Conservation (phyloP, 192 early-diverging fungal genomes). For the Thamnidium elegans region DNA sequence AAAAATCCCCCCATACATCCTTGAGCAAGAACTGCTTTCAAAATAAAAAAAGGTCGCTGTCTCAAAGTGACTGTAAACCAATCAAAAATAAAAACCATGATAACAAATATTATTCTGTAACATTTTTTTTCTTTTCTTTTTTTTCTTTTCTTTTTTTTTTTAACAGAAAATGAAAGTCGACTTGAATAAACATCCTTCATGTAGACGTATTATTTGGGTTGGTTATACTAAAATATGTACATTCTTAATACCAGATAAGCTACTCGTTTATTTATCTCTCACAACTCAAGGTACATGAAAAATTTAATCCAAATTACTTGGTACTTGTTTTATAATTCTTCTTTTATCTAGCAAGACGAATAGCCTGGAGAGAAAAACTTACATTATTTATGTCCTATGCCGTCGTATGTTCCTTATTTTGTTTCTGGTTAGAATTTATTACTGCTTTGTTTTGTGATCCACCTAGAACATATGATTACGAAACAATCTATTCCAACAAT, state of each 20-base stretch:
- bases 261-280: constrained; percentile 1
- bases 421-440: constrained; percentile 36
- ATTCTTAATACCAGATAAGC: constrained; percentile 8
- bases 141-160: background rate
- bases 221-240: constrained; percentile 16
- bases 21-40: no score
- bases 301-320: background rate
- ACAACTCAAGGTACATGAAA: background rate
- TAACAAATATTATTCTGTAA: no score
- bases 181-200: background rate
- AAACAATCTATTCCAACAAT: constrained; percentile 1
- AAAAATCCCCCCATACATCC: background rate
- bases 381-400: constrained; percentile 23
- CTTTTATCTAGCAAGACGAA: constrained; percentile 19
- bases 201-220: constrained; percentile 18
- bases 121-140: no score
- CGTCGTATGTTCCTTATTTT: constrained; percentile 20
- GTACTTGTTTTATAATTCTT: background rate
- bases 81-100: no score
- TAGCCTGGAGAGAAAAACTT: constrained; percentile 37
- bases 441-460: constrained; percentile 35
- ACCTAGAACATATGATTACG: constrained; percentile 21
- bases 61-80: no score
- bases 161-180: no score
- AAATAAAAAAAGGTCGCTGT: no score